phyloP scores from a whole-genome alignment of 2,329 filamentous ascomycete genomes.

The Tolypocladium album region DNA sequence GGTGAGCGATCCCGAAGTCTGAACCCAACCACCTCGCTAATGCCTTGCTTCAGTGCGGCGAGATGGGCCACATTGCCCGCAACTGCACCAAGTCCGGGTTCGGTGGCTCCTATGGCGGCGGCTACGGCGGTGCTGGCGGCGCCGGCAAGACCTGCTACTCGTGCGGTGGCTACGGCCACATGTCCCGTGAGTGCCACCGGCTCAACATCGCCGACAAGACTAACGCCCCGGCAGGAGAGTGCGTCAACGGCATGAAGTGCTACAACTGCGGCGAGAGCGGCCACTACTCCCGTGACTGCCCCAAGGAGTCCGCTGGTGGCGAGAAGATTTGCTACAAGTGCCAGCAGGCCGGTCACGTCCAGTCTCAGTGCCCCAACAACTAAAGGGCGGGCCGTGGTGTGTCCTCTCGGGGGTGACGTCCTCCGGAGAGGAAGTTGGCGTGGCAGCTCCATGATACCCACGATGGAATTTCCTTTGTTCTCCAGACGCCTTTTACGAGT shows the following conservation, averaged over 20 bases:
- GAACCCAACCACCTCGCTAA: background rate
- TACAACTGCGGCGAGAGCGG: constrained; percentile 97
- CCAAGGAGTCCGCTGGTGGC: constrained; percentile 72
- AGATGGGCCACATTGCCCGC: constrained; percentile 91
- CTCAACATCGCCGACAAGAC: background rate
- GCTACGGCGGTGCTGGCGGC: constrained; percentile 28
- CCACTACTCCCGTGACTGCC: constrained; percentile 92
- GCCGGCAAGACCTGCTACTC: constrained; percentile 90
- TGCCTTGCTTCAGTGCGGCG: constrained; percentile 55
- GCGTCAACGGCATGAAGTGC: constrained; percentile 98
- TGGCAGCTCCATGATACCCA: constrained; percentile 33
- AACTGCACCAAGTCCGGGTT: constrained; percentile 64
- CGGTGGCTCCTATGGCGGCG: constrained; percentile 34
- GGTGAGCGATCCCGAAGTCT: constrained; percentile 21
- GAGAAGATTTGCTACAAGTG: constrained; percentile 99
- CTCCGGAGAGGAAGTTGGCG: constrained; percentile 21
- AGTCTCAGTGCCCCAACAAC: constrained; percentile 86
- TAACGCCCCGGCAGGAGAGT: constrained; percentile 52
- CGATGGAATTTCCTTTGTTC: constrained; percentile 18
- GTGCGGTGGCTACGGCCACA: constrained; percentile 93
- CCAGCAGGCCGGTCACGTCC: constrained; percentile 75
- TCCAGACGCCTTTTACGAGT: constrained; percentile 11
- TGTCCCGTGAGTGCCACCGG: constrained; percentile 59
- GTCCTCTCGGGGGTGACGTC: constrained; percentile 9
- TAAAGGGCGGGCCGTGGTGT: constrained; percentile 22